Conservation (phyloP, 129 eudicot species). For the Arctium minus region DNA sequence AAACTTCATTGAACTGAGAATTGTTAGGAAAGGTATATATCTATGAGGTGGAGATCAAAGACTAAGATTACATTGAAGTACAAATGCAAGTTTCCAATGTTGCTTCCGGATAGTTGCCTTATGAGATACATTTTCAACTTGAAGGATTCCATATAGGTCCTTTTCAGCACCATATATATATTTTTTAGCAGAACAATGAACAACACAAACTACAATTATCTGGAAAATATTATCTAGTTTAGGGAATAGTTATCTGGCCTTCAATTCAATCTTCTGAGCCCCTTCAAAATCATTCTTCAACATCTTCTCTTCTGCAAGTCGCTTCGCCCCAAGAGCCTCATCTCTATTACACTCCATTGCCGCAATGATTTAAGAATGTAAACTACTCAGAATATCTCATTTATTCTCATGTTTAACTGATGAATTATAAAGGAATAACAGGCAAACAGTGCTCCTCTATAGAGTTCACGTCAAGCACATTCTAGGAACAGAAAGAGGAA, state of each 20-base stretch:
- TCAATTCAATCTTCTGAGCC: slow-evolving; percentile 67
- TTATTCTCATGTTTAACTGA: slow-evolving; percentile 1
- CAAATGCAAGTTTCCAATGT: slow-evolving; percentile 75
- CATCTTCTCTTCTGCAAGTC: slow-evolving; percentile 75
- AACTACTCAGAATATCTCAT: slow-evolving; percentile 19
- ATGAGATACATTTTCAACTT: slow-evolving; percentile 68
- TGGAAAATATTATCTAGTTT: slow-evolving; percentile 69
- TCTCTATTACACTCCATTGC: slow-evolving; percentile 64
- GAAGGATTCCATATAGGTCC: slow-evolving; percentile 86
- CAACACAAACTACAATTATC: slow-evolving; percentile 71
- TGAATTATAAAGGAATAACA: neutral
- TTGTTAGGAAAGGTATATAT: no score
- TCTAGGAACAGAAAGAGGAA: slow-evolving; percentile 19
- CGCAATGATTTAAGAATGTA: neutral
- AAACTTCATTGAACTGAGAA: no score
- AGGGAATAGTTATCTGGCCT: slow-evolving; percentile 65
- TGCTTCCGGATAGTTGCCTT: slow-evolving; percentile 69
- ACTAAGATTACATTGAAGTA: slow-evolving; percentile 36
- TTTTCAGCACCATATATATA: slow-evolving; percentile 49
- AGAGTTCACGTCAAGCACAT: slow-evolving; percentile 12
- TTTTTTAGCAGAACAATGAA: slow-evolving; percentile 72
- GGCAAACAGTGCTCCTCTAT: slow-evolving; percentile 4
- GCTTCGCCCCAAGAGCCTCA: slow-evolving; percentile 74
- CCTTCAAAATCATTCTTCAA: slow-evolving; percentile 65
- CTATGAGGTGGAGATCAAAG: no score